These are phyloP conservation scores for Fusarium tanahbumbuense DNA, from an alignment of 2,329 filamentous ascomycete species.

Conservation along the genomic window DNA sequence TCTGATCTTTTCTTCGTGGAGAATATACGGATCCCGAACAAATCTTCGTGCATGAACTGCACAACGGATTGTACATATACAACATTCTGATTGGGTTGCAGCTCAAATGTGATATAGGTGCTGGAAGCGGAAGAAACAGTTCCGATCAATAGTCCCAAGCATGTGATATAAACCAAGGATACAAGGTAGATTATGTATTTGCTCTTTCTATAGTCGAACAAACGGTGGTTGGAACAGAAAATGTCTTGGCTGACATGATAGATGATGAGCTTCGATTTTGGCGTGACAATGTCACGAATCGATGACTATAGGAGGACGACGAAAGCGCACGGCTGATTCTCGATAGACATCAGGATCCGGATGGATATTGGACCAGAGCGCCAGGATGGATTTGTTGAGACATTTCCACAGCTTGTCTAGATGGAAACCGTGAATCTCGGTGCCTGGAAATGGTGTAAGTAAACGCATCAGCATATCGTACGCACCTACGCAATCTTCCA, in stretches of 20 bases:
- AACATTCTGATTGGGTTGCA: neutral
- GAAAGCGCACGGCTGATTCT: neutral
- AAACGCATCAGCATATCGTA: constrained; percentile 18
- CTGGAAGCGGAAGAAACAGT: constrained; percentile 12
- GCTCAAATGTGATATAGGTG: constrained; percentile 16
- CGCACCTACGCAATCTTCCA: neutral
- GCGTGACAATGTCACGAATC: constrained; percentile 16
- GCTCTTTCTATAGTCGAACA: neutral
- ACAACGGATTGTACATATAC: neutral
- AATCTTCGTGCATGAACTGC: constrained; percentile 13
- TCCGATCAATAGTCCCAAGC: neutral
- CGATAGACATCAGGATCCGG: neutral
- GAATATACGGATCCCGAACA: neutral
- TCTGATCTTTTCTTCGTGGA: neutral
- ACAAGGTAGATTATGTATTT: neutral
- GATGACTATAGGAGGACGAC: neutral
- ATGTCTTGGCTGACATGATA: constrained; percentile 11
- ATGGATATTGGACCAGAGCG: neutral
- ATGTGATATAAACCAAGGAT: neutral
- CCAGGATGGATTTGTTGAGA: neutral
- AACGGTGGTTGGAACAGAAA: constrained; percentile 1
- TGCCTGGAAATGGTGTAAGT: constrained; percentile 27
- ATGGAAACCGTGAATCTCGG: constrained; percentile 5
- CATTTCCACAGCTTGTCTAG: neutral
- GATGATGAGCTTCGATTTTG: constrained; percentile 15